Evolutionary conservation across 768 basidiomycete genomes (phyloP), one percentile per base, ranked within the genome.

Genomic region (Kwoniella botswanensis): DNA sequence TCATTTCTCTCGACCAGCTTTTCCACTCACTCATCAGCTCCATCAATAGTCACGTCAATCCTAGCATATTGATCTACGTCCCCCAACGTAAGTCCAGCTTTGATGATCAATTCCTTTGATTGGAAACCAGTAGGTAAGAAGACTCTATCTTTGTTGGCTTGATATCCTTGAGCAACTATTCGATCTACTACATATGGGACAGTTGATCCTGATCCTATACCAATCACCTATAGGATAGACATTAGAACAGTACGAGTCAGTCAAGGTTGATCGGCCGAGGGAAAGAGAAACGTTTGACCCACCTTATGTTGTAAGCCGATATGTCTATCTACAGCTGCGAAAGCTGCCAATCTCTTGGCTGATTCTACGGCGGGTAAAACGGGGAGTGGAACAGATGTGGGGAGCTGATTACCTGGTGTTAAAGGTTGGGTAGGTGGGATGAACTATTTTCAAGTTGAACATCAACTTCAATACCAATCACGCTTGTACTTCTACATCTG

Each of bases 121-220:
- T 99, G 97, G 84, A 98, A 98, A 89, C 92, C 93, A 3, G 93
- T 96, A 4, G 94, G 94, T 67, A 97, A 89, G 84, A 97, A 97
- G 6, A 95, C 88, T 26, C 96, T 89, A 22, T 88, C 87, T 78
- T 87, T 87, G 86, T 99, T 99, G 13, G 88, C 85, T 43, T 88
- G 89, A 15, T 78, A 71, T 1, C 93, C 94, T 82, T 97, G 94
- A 71, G 91, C 88, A 12, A 93, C 87, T 67, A 99, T 95, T 63
- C 94, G 88, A 75, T 99, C 94, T 24, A 99, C 94, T 63, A 98
- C 94, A 79, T 96, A 99, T 3, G 94, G 93, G 0, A 98, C 94
- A 1, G 94, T 98, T 9, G 93, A 82, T 9, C 84, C 84, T 6
- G 79, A 81, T 52, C 85, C 85, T 22, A 86, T 84, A 15, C 85